Percentiles rank a stretch among this genome's conserved stretches.
Conservation (phyloP, 2,329 filamentous ascomycete genomes). For the Balansia obtecta region DNA sequence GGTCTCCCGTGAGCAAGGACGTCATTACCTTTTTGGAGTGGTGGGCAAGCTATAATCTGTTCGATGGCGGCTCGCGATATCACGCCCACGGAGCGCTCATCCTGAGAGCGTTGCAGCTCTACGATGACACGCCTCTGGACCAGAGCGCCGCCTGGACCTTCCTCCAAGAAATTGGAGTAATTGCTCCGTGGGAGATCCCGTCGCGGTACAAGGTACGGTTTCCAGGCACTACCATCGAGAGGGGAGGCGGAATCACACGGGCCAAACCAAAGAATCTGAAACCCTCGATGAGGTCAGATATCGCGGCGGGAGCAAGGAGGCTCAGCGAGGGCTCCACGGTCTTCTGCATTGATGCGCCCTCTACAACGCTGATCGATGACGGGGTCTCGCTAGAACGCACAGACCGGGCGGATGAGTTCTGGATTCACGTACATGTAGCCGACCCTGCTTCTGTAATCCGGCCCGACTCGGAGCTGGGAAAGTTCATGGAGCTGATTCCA, state of each 20-base stretch:
- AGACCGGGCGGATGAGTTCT: slow-evolving; percentile 41
- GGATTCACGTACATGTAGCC: slow-evolving; percentile 69
- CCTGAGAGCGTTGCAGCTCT: slow-evolving; percentile 48
- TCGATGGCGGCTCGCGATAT: slow-evolving; percentile 37
- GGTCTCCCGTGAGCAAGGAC: slow-evolving; percentile 24
- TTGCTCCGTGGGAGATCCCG: slow-evolving; percentile 58
- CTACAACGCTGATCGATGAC: slow-evolving; percentile 65
- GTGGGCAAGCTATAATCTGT: slow-evolving; percentile 48
- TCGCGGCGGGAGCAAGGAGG: slow-evolving; percentile 37
- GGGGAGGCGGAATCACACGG: slow-evolving; percentile 29
- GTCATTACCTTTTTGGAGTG: slow-evolving; percentile 58
- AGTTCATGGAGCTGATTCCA: slow-evolving; percentile 47
- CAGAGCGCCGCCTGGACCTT: slow-evolving; percentile 47
- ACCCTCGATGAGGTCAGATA: slow-evolving; percentile 28
- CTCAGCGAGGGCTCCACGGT: slow-evolving; percentile 47
- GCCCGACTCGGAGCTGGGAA: slow-evolving; percentile 43
- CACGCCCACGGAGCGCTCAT: slow-evolving; percentile 52
- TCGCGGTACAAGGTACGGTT: slow-evolving; percentile 48
- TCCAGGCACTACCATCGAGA: slow-evolving; percentile 32
- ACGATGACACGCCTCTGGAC: slow-evolving; percentile 32
- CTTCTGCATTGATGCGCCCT: slow-evolving; percentile 60
- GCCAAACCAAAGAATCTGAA: slow-evolving; percentile 18
- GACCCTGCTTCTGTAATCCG: slow-evolving; percentile 62
- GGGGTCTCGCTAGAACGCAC: slow-evolving; percentile 59
- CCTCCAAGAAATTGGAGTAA: slow-evolving; percentile 62